These are phyloP conservation scores for Erodium moschatum DNA, from an alignment of 441 rosid genomes.

Conservation along the genomic window DNA sequence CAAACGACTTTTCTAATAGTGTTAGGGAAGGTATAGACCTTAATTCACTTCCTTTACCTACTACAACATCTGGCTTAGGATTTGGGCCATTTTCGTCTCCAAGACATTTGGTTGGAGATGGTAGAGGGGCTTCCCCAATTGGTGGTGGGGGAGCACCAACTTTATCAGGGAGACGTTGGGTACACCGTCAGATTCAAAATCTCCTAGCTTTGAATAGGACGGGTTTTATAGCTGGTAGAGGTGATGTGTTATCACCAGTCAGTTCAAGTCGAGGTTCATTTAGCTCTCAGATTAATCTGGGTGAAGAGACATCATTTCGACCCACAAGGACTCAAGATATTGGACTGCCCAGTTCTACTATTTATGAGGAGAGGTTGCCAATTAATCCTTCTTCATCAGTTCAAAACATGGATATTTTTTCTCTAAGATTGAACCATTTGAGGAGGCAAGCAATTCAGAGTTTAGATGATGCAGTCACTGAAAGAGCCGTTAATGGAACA, in stretches of 20 bases:
- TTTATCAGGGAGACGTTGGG: slow-evolving; percentile 62
- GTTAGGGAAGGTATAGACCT: slow-evolving; percentile 44
- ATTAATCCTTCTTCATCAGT: slow-evolving; percentile 34
- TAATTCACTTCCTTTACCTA: slow-evolving; percentile 44
- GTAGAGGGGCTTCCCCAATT: slow-evolving; percentile 45
- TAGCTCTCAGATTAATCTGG: slow-evolving; percentile 37
- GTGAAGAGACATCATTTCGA: slow-evolving; percentile 33
- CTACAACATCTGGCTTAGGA: slow-evolving; percentile 35
- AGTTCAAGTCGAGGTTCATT: slow-evolving; percentile 31
- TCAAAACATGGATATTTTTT: slow-evolving; percentile 34
- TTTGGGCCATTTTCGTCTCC: slow-evolving; percentile 53
- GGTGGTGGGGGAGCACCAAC: slow-evolving; percentile 72
- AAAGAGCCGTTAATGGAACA: slow-evolving; percentile 33
- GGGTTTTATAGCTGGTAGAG: slow-evolving; percentile 26
- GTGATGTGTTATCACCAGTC: slow-evolving; percentile 34
- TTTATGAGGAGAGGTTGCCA: slow-evolving; percentile 36
- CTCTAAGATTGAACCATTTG: slow-evolving; percentile 31
- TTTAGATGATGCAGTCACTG: slow-evolving; percentile 23
- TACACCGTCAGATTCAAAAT: slow-evolving; percentile 71
- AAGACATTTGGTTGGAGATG: slow-evolving; percentile 46
- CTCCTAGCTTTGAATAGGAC: slow-evolving; percentile 37
- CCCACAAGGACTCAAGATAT: slow-evolving; percentile 31
- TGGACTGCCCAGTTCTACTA: slow-evolving; percentile 24
- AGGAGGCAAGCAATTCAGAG: slow-evolving; percentile 37
- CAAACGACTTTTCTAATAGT: slow-evolving; percentile 35